These are phyloP conservation scores for Tetracladium marchalianum DNA, from an alignment of 495 filamentous ascomycete genomes.

Conservation along the genomic window DNA sequence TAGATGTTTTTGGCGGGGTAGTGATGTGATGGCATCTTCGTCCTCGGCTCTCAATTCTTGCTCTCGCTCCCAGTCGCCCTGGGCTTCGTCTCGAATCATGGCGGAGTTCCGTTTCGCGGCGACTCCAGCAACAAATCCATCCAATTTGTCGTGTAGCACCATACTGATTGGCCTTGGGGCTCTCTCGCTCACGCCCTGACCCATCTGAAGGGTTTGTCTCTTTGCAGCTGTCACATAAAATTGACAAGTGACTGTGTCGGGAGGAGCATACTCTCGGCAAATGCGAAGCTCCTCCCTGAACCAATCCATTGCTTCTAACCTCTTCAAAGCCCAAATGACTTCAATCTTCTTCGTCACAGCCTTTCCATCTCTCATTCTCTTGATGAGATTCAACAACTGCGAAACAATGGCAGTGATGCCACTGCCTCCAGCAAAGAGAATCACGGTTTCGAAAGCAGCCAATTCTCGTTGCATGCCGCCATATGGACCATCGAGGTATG, in stretches of 20 bases:
- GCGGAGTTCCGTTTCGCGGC: constrained; percentile 74
- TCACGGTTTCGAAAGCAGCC: constrained; percentile 85
- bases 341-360: constrained; percentile 84
- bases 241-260: constrained; percentile 79
- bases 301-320: constrained; percentile 91
- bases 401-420: constrained; percentile 90
- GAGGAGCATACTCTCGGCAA: constrained; percentile 74
- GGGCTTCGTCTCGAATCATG: constrained; percentile 69
- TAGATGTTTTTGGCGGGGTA: constrained; percentile 54
- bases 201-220: constrained; percentile 28
- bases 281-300: constrained; percentile 92
- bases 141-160: constrained; percentile 71
- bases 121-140: constrained; percentile 70
- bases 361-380: constrained; percentile 87
- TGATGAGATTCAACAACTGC: constrained; percentile 83
- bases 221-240: constrained; percentile 81
- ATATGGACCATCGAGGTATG: constrained; percentile 88
- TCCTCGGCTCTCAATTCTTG: constrained; percentile 75
- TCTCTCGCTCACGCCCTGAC: constrained; percentile 32
- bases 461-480: constrained; percentile 88
- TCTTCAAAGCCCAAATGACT: constrained; percentile 85
- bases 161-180: constrained; percentile 52
- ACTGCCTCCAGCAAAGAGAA: constrained; percentile 87
- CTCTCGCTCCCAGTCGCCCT: constrained; percentile 68
- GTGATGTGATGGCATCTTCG: constrained; percentile 71